A percentile compares a stretch with the other conserved stretches of the same genome.
phyloP scores from a whole-genome alignment of 2,329 filamentous ascomycete genomes.

The Lachnellula arida region DNA sequence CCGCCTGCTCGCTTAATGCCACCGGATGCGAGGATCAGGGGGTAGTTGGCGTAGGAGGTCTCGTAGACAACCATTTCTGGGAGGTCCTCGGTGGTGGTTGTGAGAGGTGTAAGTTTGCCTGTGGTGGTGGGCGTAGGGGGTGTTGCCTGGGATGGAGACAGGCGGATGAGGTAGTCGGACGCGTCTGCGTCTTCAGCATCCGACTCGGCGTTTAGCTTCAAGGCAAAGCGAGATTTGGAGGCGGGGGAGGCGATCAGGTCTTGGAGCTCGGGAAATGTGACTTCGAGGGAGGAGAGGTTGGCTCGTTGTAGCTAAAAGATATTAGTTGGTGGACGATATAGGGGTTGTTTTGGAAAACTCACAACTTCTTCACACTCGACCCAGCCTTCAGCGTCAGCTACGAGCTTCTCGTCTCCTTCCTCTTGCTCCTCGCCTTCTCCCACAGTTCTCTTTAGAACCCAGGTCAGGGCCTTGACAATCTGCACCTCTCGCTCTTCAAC shows the following conservation, averaged over 20 bases:
- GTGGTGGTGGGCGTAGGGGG: constrained; percentile 16
- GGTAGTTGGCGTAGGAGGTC: constrained; percentile 42
- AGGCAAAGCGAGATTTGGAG: constrained; percentile 36
- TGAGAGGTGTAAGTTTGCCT: constrained; percentile 31
- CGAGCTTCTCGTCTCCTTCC: constrained; percentile 35
- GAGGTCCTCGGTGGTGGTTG: constrained; percentile 34
- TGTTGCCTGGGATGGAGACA: constrained; percentile 21
- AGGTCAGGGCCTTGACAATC: constrained; percentile 39
- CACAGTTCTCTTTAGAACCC: constrained; percentile 38
- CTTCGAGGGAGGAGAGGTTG: constrained; percentile 34
- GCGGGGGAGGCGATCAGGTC: constrained; percentile 32
- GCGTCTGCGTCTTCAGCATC: constrained; percentile 27
- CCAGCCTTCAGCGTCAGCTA: constrained; percentile 39
- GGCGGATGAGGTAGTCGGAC: constrained; percentile 35
- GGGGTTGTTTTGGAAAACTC: constrained; percentile 18
- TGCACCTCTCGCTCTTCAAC: constrained; percentile 38
- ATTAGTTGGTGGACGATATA: background rate
- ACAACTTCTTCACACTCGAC: constrained; percentile 38
- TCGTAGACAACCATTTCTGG: constrained; percentile 42
- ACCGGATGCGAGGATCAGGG: constrained; percentile 38
- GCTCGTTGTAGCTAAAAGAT: constrained; percentile 33
- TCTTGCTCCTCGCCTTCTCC: constrained; percentile 35
- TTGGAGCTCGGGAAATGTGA: constrained; percentile 35
- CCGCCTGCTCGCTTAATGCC: constrained; percentile 40
- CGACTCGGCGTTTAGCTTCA: constrained; percentile 31